Evolutionary conservation across 2,329 filamentous ascomycete species (phyloP).

Genomic region (Sphaerulina vaccinii): DNA sequence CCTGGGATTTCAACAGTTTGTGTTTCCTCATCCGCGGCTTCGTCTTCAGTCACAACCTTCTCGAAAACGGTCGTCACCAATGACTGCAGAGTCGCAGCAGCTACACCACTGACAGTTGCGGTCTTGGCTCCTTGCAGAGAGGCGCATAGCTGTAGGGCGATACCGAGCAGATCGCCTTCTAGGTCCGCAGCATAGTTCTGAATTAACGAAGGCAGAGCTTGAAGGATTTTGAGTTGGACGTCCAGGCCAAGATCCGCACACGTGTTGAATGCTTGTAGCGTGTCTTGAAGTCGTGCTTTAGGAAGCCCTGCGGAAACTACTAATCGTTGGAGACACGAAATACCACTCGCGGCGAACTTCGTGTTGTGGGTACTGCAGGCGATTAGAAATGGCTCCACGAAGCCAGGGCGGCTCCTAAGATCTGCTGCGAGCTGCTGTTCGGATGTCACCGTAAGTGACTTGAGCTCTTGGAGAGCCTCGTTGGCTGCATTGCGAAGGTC

Average conservation of each 20-base stretch:
- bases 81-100: slow-evolving; percentile 93
- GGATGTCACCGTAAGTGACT: slow-evolving; percentile 68
- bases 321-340: slow-evolving; percentile 74
- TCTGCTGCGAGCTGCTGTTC: slow-evolving; percentile 80
- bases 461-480: slow-evolving; percentile 88
- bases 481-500: slow-evolving; percentile 90
- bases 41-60: slow-evolving; percentile 80
- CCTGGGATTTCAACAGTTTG: slow-evolving; percentile 66
- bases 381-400: slow-evolving; percentile 90
- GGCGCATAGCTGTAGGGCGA: slow-evolving; percentile 85
- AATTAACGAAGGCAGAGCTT: slow-evolving; percentile 82
- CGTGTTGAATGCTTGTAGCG: slow-evolving; percentile 83
- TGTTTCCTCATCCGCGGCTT: slow-evolving; percentile 54
- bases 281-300: slow-evolving; percentile 74
- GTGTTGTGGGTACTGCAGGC: slow-evolving; percentile 87
- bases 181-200: slow-evolving; percentile 87
- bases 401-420: slow-evolving; percentile 74
- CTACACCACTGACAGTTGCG: slow-evolving; percentile 89
- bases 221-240: slow-evolving; percentile 92
- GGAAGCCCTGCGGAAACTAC: slow-evolving; percentile 76
- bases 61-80: slow-evolving; percentile 91
- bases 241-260: slow-evolving; percentile 73
- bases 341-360: slow-evolving; percentile 81
- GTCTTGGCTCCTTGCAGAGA: slow-evolving; percentile 89
- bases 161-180: slow-evolving; percentile 76